Evolutionary conservation across 1,139 yeast genomes (phyloP).

Genomic region (Yamadazyma sp.): DNA sequence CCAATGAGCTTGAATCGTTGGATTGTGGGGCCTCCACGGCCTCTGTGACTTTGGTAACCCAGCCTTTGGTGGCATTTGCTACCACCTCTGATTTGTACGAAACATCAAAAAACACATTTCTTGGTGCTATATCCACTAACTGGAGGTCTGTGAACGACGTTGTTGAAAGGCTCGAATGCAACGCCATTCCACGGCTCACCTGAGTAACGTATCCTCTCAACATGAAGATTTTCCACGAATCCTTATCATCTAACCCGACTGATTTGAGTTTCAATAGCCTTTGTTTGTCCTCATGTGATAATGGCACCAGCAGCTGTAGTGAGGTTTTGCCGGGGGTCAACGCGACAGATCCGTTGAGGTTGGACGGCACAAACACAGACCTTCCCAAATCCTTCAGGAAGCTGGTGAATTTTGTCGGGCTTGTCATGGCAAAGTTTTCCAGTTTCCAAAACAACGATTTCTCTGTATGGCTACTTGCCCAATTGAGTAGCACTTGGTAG

Average conservation of each 20-base stretch:
- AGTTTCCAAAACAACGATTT: constrained; percentile 74
- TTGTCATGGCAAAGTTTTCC: constrained; percentile 15
- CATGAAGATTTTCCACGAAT: constrained; percentile 79
- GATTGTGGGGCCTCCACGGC: constrained; percentile 6
- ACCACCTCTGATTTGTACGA: constrained; percentile 47
- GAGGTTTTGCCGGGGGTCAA: constrained; percentile 7
- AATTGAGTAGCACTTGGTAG: constrained; percentile 62
- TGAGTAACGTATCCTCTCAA: constrained; percentile 67
- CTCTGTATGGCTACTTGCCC: constrained; percentile 66
- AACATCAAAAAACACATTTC: constrained; percentile 68
- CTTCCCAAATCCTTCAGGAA: constrained; percentile 39
- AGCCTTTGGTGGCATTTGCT: constrained; percentile 15
- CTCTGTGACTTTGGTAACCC: constrained; percentile 10
- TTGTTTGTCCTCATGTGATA: constrained; percentile 67
- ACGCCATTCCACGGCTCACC: constrained; percentile 40
- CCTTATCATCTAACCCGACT: constrained; percentile 69
- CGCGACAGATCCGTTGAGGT: constrained; percentile 2
- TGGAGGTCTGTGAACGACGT: constrained; percentile 15
- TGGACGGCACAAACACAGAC: constrained; percentile 35
- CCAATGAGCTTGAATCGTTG: constrained; percentile 23
- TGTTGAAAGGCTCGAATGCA: constrained; percentile 3
- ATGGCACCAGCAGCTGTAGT: constrained; percentile 17
- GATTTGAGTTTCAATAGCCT: constrained; percentile 72
- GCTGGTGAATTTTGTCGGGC: constrained; percentile 16
- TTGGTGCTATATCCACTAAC: constrained; percentile 38